These are phyloP conservation scores for Spathaspora arborariae DNA, from an alignment of 805 yeast genomes.

Conservation along the genomic window DNA sequence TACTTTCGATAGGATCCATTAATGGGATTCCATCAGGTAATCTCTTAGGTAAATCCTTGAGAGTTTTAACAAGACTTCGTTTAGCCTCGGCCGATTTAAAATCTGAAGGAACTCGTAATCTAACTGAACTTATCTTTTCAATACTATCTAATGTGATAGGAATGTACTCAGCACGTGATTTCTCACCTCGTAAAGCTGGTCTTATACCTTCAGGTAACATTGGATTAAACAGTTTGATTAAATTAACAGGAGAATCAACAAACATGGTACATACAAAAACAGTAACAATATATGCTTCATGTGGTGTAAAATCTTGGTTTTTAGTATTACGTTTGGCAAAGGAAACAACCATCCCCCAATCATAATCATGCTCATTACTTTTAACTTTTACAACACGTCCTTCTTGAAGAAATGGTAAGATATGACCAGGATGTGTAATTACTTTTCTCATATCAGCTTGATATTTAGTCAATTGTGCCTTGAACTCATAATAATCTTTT, in stretches of 20 bases:
- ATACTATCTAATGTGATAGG: constrained; percentile 84
- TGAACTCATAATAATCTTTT: constrained; percentile 78
- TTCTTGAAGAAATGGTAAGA: constrained; percentile 77
- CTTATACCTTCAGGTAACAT: constrained; percentile 83
- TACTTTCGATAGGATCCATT: constrained; percentile 85
- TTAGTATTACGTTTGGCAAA: constrained; percentile 68
- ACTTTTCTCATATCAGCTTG: constrained; percentile 75
- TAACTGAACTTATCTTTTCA: constrained; percentile 68
- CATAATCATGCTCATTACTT: constrained; percentile 59
- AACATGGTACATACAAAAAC: constrained; percentile 79
- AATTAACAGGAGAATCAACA: constrained; percentile 77
- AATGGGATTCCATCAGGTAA: constrained; percentile 90
- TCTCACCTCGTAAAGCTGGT: constrained; percentile 70
- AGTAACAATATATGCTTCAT: constrained; percentile 83
- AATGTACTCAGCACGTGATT: constrained; percentile 67
- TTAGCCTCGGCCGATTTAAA: constrained; percentile 53
- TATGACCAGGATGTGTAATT: constrained; percentile 86
- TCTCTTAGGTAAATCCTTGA: constrained; percentile 76
- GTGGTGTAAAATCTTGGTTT: constrained; percentile 64
- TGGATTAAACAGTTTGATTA: constrained; percentile 75
- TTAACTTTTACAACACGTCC: constrained; percentile 79
- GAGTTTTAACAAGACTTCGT: constrained; percentile 63
- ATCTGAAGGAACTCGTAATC: constrained; percentile 78
- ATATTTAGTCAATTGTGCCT: constrained; percentile 66
- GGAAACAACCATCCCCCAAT: constrained; percentile 85